Conservation (phyloP, 768 basidiomycete species). For the Tylopilus subfusipes region DNA sequence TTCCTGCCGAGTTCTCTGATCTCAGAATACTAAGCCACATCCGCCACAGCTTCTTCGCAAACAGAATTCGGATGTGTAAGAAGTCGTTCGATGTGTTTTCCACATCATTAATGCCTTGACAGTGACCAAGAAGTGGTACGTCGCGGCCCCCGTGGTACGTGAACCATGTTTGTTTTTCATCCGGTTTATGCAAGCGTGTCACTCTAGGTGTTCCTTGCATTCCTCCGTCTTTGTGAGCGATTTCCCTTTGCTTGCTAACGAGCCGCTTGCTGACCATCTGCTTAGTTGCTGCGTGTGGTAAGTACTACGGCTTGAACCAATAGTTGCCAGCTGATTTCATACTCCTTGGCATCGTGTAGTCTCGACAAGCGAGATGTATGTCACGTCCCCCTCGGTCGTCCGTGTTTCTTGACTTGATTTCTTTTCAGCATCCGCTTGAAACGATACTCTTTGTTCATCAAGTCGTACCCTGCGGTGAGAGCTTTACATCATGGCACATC, state of each 20-base stretch:
- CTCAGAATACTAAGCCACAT: not conserved
- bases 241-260: not conserved
- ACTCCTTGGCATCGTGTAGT: constrained; percentile 12
- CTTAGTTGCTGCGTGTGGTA: constrained; percentile 31
- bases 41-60: constrained; percentile 28
- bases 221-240: constrained; percentile 32
- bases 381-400: not conserved
- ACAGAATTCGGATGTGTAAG: constrained; percentile 32
- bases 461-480: constrained; percentile 29
- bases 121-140: constrained; percentile 34
- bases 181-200: not conserved
- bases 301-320: not conserved
- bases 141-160: constrained; percentile 30
- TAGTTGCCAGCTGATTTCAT: not conserved
- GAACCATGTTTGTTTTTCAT: not conserved
- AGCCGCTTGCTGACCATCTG: constrained; percentile 5
- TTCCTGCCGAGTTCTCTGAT: not conserved
- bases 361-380: constrained; percentile 31
- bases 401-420: not conserved
- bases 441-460: constrained; percentile 31
- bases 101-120: constrained; percentile 1
- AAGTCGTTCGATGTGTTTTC: not conserved
- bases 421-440: constrained; percentile 23
- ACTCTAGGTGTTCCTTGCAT: constrained; percentile 28
- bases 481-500: not conserved